phyloP scores from a whole-genome alignment of 176 grass and related monocot genomes.

The Aegilops speltoides region DNA sequence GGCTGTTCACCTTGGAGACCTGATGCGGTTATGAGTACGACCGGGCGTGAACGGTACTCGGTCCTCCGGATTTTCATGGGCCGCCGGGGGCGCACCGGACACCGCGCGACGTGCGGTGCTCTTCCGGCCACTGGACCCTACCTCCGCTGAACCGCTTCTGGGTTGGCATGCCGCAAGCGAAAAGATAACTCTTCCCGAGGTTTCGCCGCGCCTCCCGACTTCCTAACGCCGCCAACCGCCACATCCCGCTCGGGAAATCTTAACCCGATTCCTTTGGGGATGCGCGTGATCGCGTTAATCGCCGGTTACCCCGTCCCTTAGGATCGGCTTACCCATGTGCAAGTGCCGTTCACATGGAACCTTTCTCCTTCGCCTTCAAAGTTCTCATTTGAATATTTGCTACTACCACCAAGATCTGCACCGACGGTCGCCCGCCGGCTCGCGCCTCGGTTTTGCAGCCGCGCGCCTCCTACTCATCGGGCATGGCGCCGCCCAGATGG shows the following conservation, averaged over 20 bases:
- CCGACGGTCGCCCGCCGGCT: too few species aligned
- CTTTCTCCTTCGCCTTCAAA: slow-evolving; percentile 83
- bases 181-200: too few species aligned
- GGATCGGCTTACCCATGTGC: slow-evolving; percentile 62
- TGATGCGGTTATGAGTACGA: slow-evolving; percentile 74
- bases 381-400: slow-evolving; percentile 85
- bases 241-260: too few species aligned
- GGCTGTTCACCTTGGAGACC: slow-evolving; percentile 67
- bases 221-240: too few species aligned
- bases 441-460: too few species aligned
- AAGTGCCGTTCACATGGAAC: slow-evolving; percentile 85
- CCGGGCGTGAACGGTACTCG: slow-evolving; percentile 47
- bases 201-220: too few species aligned
- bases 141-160: too few species aligned
- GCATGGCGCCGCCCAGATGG: too few species aligned
- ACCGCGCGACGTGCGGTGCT: slow-evolving; percentile 68
- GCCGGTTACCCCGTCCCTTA: slow-evolving; percentile 69
- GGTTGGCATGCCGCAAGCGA: too few species aligned
- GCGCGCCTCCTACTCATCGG: too few species aligned
- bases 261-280: too few species aligned
- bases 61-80: slow-evolving; percentile 69
- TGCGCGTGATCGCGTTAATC: too few species aligned
- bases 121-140: slow-evolving; percentile 66
- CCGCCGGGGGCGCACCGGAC: slow-evolving; percentile 56
- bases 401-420: slow-evolving; percentile 83